Percentiles rank a stretch among this genome's conserved stretches.
phyloP scores from a whole-genome alignment of 2,329 filamentous ascomycete species.

The Aspergillus piperis region DNA sequence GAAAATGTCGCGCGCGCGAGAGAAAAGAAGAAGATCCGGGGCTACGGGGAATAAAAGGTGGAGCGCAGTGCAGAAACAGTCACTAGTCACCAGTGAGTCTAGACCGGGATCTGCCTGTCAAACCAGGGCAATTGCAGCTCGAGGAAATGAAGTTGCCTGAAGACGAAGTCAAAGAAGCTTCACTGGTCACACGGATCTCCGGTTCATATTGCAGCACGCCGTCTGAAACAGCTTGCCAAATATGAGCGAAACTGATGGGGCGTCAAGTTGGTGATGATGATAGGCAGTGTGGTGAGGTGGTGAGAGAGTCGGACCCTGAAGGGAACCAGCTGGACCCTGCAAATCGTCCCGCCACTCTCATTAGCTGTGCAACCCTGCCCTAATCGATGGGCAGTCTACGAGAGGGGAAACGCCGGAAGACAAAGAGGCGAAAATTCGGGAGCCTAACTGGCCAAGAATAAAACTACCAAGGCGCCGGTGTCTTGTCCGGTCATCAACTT shows the following conservation, averaged over 20 bases:
- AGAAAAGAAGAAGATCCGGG: conserved; percentile 4
- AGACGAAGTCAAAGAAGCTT: background rate
- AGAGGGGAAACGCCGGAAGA: background rate
- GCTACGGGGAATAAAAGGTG: conserved; percentile 4
- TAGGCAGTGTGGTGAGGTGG: background rate
- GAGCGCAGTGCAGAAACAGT: background rate
- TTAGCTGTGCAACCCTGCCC: background rate
- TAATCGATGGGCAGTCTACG: background rate
- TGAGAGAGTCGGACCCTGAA: conserved; percentile 3
- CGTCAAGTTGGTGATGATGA: background rate
- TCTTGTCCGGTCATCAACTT: background rate
- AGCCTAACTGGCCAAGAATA: conserved; percentile 3
- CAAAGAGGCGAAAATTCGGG: background rate
- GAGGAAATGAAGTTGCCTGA: conserved; percentile 3
- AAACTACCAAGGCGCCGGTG: background rate
- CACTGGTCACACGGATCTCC: background rate
- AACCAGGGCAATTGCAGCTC: background rate
- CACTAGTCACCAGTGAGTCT: background rate
- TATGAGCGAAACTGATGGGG: background rate
- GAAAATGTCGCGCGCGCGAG: background rate
- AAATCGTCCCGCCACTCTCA: conserved; percentile 3
- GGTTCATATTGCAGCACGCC: conserved; percentile 3
- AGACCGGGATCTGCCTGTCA: background rate
- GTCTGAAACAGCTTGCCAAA: background rate
- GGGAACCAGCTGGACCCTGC: conserved; percentile 4